Percentiles rank a stretch among this genome's conserved stretches.
phyloP scores from a whole-genome alignment of 176 grass and related monocot genomes.

The Bothriochloa decipiens region DNA sequence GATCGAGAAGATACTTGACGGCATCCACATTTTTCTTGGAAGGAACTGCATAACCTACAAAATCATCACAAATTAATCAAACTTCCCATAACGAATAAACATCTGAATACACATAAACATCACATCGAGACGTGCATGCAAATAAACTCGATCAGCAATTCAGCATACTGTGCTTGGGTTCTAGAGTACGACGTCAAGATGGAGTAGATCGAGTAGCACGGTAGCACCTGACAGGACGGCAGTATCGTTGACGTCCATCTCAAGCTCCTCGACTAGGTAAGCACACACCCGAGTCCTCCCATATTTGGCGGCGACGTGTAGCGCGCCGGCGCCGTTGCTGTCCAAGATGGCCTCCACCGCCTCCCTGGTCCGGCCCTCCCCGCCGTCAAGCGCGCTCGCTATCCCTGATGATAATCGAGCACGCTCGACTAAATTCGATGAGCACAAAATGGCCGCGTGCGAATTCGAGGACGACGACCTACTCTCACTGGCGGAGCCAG shows the following conservation, averaged over 20 bases:
- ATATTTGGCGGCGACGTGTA: neutral
- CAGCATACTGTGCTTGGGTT: no score
- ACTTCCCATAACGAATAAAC: no score
- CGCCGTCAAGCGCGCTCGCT: constrained; percentile 13
- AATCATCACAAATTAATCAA: no score
- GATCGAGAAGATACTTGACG: constrained; percentile 37
- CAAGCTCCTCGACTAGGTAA: constrained; percentile 34
- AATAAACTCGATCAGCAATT: no score
- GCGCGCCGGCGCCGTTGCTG: neutral
- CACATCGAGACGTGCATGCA: no score
- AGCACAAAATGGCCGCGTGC: no score
- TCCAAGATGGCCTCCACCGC: constrained; percentile 9
- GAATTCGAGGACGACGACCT: no score
- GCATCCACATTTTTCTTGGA: neutral
- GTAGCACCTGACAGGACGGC: neutral
- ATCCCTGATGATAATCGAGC: neutral
- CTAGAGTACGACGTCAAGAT: no score
- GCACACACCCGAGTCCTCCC: constrained; percentile 13
- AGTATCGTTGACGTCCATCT: neutral
- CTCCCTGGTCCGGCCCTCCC: constrained; percentile 27
- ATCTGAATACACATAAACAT: no score
- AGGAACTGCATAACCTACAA: constrained; percentile 6
- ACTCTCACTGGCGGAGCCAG: no score
- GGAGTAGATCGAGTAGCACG: no score
- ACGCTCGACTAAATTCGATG: no score